Evolutionary conservation across 2,329 filamentous ascomycete genomes (phyloP).

Genomic region (Thielaviopsis ethacetica): DNA sequence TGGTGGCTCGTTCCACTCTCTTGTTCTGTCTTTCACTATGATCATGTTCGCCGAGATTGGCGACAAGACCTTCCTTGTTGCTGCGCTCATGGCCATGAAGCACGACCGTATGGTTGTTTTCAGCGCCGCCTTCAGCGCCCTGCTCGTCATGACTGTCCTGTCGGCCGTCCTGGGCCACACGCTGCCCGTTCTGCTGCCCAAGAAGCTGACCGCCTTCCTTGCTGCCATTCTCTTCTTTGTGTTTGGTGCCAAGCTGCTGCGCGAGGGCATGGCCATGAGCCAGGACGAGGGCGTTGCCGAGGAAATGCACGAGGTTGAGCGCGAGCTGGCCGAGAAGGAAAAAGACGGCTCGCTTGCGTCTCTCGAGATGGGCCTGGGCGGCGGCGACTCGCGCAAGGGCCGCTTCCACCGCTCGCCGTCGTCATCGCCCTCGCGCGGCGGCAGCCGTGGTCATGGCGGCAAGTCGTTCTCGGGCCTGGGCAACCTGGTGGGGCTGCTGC

Average conservation of each 20-base stretch:
- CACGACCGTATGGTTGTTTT: slow-evolving; percentile 89
- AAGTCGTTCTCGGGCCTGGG: slow-evolving; percentile 46
- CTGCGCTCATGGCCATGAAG: slow-evolving; percentile 98
- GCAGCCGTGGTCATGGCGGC: slow-evolving; percentile 20
- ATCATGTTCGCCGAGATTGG: slow-evolving; percentile 93
- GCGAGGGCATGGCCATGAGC: slow-evolving; percentile 78
- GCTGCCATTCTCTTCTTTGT: slow-evolving; percentile 75
- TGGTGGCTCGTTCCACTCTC: slow-evolving; percentile 57
- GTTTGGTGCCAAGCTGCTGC: slow-evolving; percentile 71
- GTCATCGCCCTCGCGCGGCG: slow-evolving; percentile 35
- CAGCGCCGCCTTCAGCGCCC: slow-evolving; percentile 78
- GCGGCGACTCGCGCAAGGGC: slow-evolving; percentile 54
- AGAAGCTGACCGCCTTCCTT: slow-evolving; percentile 76
- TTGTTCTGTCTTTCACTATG: slow-evolving; percentile 86
- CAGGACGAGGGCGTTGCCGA: slow-evolving; percentile 83
- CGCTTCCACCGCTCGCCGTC: slow-evolving; percentile 62
- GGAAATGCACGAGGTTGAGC: slow-evolving; percentile 94
- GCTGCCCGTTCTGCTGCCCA: slow-evolving; percentile 76
- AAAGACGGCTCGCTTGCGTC: slow-evolving; percentile 50
- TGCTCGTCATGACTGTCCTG: slow-evolving; percentile 87
- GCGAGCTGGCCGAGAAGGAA: slow-evolving; percentile 87
- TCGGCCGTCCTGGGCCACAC: slow-evolving; percentile 87
- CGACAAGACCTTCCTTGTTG: slow-evolving; percentile 96
- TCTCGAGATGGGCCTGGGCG: slow-evolving; percentile 61
- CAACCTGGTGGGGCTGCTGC: slow-evolving; percentile 73